Base-by-base conservation (phyloP, 2,329 filamentous ascomycete species). In the Purpureocillium takamizusanense region DNA sequence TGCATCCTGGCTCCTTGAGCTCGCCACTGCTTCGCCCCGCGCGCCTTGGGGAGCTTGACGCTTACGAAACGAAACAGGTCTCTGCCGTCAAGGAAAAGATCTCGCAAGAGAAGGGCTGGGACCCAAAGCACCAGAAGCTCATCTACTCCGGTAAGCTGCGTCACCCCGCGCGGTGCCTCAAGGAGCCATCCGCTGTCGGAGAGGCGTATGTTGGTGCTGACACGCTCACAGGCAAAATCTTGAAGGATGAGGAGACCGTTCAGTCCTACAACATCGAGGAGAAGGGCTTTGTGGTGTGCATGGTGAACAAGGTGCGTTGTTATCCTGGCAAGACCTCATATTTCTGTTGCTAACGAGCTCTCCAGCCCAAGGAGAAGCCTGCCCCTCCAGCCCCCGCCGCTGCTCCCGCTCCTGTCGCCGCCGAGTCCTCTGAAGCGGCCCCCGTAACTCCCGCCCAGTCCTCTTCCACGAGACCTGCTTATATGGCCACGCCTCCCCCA, bases 251-350 rank as follows among this genome's bases (percentile, higher is more conserved):
- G 45, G 92, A 95, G 59, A 95, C 89, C 3, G 85, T 98, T 52
- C 87, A 88, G 63, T 89, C 86, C 31, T 97, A 97, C 72, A 95
- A 87, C 67, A 97, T 98, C 47, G 90, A 98, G 66, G 92, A 97
- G 76, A 98, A 97, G 74, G 92, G 92, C 29, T 98, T 97, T 62
- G 88, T 98, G 54, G 92, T 98, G 44, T 98, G 92, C 70, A 95
- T 98, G 81, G 82, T 94, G 53, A 87, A 86, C 60, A 97, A 97
- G 85, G 89, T 94, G 69, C 46, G 63, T 13, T 33, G 3, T 25
- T 30, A 13, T 30, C 28, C 7, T 4, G 11, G 12, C 28, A 30
- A 30, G 6, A 30, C n/a, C n/a, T 14, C 28, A 6, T 30, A 6
- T 14, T 14, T 6, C 11, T 4, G 13, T 28, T 12, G 14, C 23